Evolutionary conservation across 805 yeast genomes (phyloP).

Genomic region (Suhomyces tanzawaensis): DNA sequence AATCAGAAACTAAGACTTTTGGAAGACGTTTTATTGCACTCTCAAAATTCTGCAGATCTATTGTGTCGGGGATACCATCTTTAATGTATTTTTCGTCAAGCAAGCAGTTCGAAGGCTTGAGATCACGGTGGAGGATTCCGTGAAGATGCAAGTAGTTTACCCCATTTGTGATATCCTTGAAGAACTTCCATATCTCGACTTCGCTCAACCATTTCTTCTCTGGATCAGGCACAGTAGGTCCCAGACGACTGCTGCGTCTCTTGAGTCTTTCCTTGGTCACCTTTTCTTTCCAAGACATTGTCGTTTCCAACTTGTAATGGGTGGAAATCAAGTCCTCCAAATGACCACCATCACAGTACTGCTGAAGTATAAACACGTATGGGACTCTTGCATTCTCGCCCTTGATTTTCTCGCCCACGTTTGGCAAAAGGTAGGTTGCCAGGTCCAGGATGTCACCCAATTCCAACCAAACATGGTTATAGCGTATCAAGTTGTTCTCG

Average conservation of each 20-base stretch:
- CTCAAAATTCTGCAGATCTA: conserved; percentile 11
- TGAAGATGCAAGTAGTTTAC: conserved; percentile 67
- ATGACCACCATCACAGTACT: conserved; percentile 87
- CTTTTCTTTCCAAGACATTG: conserved; percentile 25
- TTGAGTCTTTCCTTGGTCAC: conserved; percentile 26
- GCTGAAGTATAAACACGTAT: conserved; percentile 78
- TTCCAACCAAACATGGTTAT: conserved; percentile 92
- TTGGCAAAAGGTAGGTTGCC: conserved; percentile 25
- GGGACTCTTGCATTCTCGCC: conserved; percentile 43
- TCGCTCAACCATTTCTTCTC: conserved; percentile 42
- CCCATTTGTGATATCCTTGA: conserved; percentile 67
- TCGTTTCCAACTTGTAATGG: conserved; percentile 22
- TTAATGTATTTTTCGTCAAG: conserved; percentile 38
- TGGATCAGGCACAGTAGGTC: neutral
- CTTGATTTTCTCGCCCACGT: conserved; percentile 8
- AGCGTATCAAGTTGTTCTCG: conserved; percentile 64
- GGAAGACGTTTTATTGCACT: conserved; percentile 44
- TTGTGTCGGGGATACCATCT: neutral
- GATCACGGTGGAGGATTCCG: conserved; percentile 82
- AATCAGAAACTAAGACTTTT: conserved; percentile 76
- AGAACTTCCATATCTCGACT: conserved; percentile 64
- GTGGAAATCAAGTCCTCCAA: conserved; percentile 58
- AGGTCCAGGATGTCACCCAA: conserved; percentile 54
- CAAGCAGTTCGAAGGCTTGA: conserved; percentile 86
- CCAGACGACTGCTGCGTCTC: conserved; percentile 13